Base-by-base conservation (phyloP, 495 filamentous ascomycete genomes). In the Bathelium albidoporum region DNA sequence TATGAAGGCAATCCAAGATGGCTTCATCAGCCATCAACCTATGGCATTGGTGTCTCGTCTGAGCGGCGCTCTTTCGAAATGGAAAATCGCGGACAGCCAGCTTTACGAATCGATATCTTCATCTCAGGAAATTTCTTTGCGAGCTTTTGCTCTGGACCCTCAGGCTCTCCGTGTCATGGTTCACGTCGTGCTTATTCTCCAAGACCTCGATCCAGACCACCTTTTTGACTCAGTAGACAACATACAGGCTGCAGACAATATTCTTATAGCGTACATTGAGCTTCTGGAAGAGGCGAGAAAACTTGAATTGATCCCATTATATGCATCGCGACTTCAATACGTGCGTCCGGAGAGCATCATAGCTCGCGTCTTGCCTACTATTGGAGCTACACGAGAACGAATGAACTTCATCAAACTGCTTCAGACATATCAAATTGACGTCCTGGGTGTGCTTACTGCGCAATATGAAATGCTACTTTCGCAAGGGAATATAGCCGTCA, bases 191-290 rank as follows among this genome's bases (percentile, higher is more conserved):
- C 67, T 82, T 22, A 62, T 70, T 2, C 49, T 68, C 22, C 67
- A 66, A 11, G 59, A 59, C 7, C 55, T 69, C 32, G 59, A 62
- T 22, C 29, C 61, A 62, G 7, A 69, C 9, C 29, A 64, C 28
- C 53, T 55, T 55, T 29, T 55, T 24, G 24, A 44, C 32, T 14
- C 41, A 12, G 44, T 29, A 2, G 60, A 16, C 29, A 70, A 12
- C 41, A 72, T 41, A 52, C 60, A n/a, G 65, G 70, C 41, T 71
- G 73, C 80, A 60, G 87, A 92, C 66, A 84, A 85, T 68, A 77
- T 88, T n/a, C 80, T 94, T 64, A 80, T 89, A 1, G 86, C 83
- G 18, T 97, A 97, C 70, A 86, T 95, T 62, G 84, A 89, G 65
- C 86, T 87, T 63, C 79, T 97, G 14, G 81, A 87, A 31, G 75